A percentile compares a stretch with the other conserved stretches of the same genome.
Evolutionary conservation across 345 rosid species (phyloP).

Genomic region (Syzygium jambos): DNA sequence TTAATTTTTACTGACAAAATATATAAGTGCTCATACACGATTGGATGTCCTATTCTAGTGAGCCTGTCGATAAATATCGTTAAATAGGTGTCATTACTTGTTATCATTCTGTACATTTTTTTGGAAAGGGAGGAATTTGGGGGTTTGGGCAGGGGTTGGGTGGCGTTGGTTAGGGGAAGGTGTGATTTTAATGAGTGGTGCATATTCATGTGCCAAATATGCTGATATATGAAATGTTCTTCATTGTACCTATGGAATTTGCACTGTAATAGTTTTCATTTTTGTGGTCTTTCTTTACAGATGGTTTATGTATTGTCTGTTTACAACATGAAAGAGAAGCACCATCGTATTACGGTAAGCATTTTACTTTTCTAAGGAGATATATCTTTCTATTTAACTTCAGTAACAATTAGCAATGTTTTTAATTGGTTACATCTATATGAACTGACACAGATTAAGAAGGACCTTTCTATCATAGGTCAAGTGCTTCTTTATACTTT

Average conservation of each 20-base stretch:
- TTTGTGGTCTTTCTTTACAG: constrained; percentile 34
- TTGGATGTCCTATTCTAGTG: background rate
- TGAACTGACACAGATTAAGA: background rate
- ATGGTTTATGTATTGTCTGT: constrained; percentile 91
- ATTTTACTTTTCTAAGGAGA: background rate
- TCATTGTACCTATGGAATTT: background rate
- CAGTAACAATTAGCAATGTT: background rate
- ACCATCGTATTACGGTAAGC: constrained; percentile 77
- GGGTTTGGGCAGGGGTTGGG: background rate
- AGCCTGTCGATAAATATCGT: background rate
- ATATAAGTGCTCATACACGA: background rate
- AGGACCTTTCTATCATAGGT: background rate
- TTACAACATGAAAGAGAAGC: constrained; percentile 91
- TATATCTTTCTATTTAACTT: background rate
- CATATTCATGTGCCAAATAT: background rate
- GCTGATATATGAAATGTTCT: background rate
- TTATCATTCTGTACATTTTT: background rate
- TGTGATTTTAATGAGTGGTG: background rate
- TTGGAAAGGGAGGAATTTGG: background rate
- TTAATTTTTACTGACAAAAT: background rate
- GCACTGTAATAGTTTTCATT: background rate
- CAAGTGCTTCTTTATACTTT: background rate
- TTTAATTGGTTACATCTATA: background rate
- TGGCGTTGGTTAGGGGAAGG: background rate
- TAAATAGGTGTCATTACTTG: background rate